These are phyloP conservation scores for Colletotrichum horii DNA, from an alignment of 2,329 filamentous ascomycete species.

Conservation along the genomic window DNA sequence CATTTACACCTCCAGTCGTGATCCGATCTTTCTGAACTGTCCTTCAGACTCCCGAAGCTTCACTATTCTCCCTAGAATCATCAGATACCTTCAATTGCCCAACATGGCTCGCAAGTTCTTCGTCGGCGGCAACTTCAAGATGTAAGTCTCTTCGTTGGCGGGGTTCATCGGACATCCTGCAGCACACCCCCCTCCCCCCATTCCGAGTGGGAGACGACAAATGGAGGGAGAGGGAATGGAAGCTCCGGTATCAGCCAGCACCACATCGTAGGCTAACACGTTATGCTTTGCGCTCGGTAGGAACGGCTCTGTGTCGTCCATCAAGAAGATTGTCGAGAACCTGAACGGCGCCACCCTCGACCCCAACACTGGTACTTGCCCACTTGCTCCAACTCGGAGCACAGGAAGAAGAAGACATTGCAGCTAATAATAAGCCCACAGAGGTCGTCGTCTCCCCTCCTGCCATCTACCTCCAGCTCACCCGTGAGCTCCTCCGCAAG, in stretches of 20 bases:
- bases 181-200: no score
- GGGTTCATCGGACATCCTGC: constrained; percentile 1
- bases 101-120: constrained; percentile 96
- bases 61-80: background rate
- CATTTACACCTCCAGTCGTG: constrained; percentile 15
- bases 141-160: constrained; percentile 61
- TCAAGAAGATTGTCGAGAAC: constrained; percentile 88
- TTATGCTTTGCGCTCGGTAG: constrained; percentile 49
- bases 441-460: constrained; percentile 97
- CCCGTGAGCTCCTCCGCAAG: constrained; percentile 77
- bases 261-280: constrained; percentile 19
- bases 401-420: background rate
- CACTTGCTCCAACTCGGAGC: background rate
- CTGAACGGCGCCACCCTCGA: constrained; percentile 87
- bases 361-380: constrained; percentile 69
- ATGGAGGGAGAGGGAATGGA: background rate
- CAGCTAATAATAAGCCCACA: constrained; percentile 38
- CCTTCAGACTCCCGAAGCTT: background rate
- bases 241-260: background rate
- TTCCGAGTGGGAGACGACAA: background rate
- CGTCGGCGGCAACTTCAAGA: constrained; percentile 99
- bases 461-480: constrained; percentile 85
- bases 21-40: background rate
- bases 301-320: constrained; percentile 91
- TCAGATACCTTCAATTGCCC: constrained; percentile 40